Evolutionary conservation across 768 basidiomycete species (phyloP).

Genomic region (Panus rudis): DNA sequence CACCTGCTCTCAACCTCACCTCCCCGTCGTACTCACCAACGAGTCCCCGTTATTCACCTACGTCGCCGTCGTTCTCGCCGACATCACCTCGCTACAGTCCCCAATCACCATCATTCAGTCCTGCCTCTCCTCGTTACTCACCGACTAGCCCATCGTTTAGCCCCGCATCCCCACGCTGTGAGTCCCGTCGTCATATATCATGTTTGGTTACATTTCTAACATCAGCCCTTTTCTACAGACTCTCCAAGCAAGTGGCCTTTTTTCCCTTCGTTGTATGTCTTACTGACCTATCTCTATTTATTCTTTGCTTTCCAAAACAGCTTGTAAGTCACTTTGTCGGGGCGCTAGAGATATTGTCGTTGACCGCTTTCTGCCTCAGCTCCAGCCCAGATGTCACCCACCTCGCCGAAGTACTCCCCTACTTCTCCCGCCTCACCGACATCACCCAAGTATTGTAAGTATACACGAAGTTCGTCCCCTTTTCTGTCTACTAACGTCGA

Average conservation of each 20-base stretch:
- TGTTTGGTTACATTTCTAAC: conserved; percentile 8
- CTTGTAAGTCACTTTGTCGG: conserved; percentile 51
- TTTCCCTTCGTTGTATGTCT: conserved; percentile 2
- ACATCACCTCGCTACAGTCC: conserved; percentile 88
- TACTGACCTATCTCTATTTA: conserved; percentile 18
- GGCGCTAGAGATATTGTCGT: conserved; percentile 1
- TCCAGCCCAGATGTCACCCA: conserved; percentile 77
- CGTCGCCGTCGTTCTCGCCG: conserved; percentile 85
- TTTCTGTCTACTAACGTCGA: conserved; percentile 4
- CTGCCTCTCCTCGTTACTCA: conserved; percentile 84
- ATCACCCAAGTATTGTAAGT: conserved; percentile 88
- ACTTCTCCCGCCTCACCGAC: conserved; percentile 91
- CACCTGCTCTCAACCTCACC: conserved; percentile 73
- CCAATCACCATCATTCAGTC: conserved; percentile 86
- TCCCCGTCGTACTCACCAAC: conserved; percentile 66
- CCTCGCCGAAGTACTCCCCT: conserved; percentile 90
- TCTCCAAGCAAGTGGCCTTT: conserved; percentile 63
- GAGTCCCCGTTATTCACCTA: conserved; percentile 81
- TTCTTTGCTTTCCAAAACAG: conserved; percentile 28
- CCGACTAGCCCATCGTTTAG: conserved; percentile 90
- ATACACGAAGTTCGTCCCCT: conserved; percentile 5
- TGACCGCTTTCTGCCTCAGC: too few species aligned
- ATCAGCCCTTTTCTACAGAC: conserved; percentile 35
- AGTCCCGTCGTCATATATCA: conserved; percentile 27
- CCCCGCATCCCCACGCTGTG: conserved; percentile 88